Percentiles rank a stretch among this genome's conserved stretches.
These are phyloP conservation scores for Sporormia fimetaria DNA, from an alignment of 495 filamentous ascomycete species.

Conservation along the genomic window DNA sequence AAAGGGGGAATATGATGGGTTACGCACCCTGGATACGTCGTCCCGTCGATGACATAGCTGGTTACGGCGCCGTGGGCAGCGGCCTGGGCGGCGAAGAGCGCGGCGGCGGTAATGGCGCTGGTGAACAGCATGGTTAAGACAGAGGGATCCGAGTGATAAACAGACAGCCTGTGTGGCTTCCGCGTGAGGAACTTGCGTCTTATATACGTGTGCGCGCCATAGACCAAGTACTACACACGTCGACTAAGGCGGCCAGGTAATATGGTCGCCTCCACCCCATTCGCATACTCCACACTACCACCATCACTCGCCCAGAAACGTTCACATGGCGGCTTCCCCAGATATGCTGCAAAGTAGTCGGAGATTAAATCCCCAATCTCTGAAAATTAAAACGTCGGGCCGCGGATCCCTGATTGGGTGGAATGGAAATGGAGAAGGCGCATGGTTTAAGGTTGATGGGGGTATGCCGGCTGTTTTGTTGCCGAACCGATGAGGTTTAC, in stretches of 20 bases:
- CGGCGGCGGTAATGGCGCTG: slow-evolving; percentile 13
- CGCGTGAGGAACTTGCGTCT: slow-evolving; percentile 1
- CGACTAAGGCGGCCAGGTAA: no score
- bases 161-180: not conserved
- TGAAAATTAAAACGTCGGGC: slow-evolving; percentile 12
- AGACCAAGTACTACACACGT: no score
- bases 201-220: no score
- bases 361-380: slow-evolving; percentile 18
- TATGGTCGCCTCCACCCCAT: slow-evolving; percentile 1
- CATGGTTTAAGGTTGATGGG: not conserved
- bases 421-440: slow-evolving; percentile 11
- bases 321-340: slow-evolving; percentile 6
- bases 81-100: slow-evolving; percentile 16
- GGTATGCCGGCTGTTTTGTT: slow-evolving; percentile 13
- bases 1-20: not conserved
- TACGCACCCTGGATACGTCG: slow-evolving; percentile 14
- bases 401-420: slow-evolving; percentile 17
- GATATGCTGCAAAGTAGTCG: slow-evolving; percentile 18
- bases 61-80: slow-evolving; percentile 21
- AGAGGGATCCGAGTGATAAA: slow-evolving; percentile 1
- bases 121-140: slow-evolving; percentile 16
- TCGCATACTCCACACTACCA: not conserved
- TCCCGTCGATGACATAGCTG: slow-evolving; percentile 18
- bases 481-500: slow-evolving; percentile 15
- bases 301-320: slow-evolving; percentile 7